Evolutionary conservation across 441 rosid species (phyloP), one percentile per base, ranked within the genome.

Genomic region (Theobroma grandiflorum): DNA sequence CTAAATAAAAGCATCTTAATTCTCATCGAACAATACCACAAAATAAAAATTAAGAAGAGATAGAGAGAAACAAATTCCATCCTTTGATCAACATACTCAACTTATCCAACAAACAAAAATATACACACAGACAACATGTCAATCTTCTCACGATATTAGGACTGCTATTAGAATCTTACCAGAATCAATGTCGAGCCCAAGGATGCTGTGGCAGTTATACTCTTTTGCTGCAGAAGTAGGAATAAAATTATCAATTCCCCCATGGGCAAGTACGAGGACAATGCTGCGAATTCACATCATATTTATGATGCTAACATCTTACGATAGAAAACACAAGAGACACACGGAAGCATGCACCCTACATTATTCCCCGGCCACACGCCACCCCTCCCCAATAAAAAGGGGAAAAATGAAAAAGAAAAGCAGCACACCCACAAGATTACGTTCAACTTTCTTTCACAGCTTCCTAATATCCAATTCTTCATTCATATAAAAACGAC

Each of bases 121-220:
- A 16, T 0, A 71, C 3, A 49, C 16, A 47, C 2, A 35, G 62
- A 18, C 4, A 52, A 35, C 52, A 50, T 49, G 15, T 0, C 14
- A 15, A 31, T 15, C 26, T 35, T 52, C 47, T 53, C 26, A 52
- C 22, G 11, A 72, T 53, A 72, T 18, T 35, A 11, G 15, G 20
- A 50, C 65, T 14, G 22, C 26, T 6, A 80, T 40, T 4, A 80
- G 57, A 66, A 74, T 26, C 96, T 90, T 89, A 96, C 98, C 88
- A 74, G 91, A 83, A 87, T 96, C 98, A 37, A 96, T 96, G 85
- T 95, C 99, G 53, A 96, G 85, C 42, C 99, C 98, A 35, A 89
- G 91, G 66, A 96, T 95, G 87, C 90, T 90, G 37, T 67, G 83
- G 88, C 99, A 96, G 37, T 82, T 83, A 76, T 90, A 93, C 85